These are phyloP conservation scores for Byssochlamys sp. DNA, from an alignment of 2,329 filamentous ascomycete species.

Conservation along the genomic window DNA sequence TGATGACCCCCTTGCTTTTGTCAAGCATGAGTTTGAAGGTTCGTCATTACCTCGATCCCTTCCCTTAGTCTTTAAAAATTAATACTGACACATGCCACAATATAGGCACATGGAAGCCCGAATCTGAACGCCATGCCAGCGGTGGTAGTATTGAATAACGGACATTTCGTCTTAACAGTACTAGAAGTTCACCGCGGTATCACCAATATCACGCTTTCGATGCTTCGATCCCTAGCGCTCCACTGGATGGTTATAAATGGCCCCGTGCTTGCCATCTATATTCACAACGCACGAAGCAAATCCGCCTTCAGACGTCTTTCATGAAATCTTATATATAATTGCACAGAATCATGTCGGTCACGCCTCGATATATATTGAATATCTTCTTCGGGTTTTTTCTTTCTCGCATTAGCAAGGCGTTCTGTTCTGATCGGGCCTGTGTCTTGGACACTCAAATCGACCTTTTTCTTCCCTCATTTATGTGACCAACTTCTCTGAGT, in stretches of 20 bases:
- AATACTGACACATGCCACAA: not conserved
- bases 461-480: not conserved
- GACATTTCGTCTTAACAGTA: not conserved
- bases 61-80: not conserved
- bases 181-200: not conserved
- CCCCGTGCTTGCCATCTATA: not conserved
- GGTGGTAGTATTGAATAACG: not conserved
- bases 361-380: not conserved
- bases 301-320: not conserved
- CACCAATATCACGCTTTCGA: not conserved
- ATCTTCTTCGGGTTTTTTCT: not conserved
- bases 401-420: constrained; percentile 9
- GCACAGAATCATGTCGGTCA: not conserved
- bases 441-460: not conserved
- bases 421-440: constrained; percentile 1
- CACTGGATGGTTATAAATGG: not conserved
- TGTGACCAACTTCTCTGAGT: not conserved
- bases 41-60: constrained; percentile 20
- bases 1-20: constrained; percentile 92
- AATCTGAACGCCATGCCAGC: constrained; percentile 6
- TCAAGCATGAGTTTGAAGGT: constrained; percentile 96
- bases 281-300: not conserved
- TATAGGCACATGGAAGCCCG: constrained; percentile 30
- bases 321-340: constrained; percentile 1
- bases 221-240: not conserved